Conservation (phyloP, 2,329 filamentous ascomycete genomes). For the Botryotinia convoluta region DNA sequence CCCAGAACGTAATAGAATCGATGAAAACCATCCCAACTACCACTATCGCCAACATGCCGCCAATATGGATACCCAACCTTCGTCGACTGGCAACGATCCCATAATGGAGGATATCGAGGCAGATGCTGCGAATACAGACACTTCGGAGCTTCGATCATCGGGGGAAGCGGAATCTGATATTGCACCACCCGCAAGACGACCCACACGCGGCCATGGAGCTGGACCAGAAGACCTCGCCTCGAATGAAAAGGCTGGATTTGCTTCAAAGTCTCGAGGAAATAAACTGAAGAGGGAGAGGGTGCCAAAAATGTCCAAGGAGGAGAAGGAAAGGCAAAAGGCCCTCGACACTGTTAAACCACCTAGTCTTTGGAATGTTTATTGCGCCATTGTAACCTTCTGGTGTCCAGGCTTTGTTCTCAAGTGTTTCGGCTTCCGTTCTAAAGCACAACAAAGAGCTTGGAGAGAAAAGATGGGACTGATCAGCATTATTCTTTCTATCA, state of each 20-base stretch:
- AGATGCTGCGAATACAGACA: constrained; percentile 33
- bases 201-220: constrained; percentile 26
- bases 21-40: constrained; percentile 88
- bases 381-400: constrained; percentile 92
- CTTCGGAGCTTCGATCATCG: constrained; percentile 36
- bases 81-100: constrained; percentile 88
- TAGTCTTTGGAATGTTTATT: constrained; percentile 94
- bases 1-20: constrained; percentile 83
- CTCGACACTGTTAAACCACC: constrained; percentile 69
- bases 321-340: constrained; percentile 58
- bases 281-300: constrained; percentile 46
- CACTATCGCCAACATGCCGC: constrained; percentile 93
- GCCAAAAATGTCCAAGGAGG: constrained; percentile 63
- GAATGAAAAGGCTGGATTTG: constrained; percentile 32
- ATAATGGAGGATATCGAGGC: constrained; percentile 75
- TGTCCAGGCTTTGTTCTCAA: constrained; percentile 78
- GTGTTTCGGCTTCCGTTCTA: constrained; percentile 82
- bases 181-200: constrained; percentile 31
- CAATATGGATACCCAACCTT: constrained; percentile 86
- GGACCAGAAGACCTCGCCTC: constrained; percentile 28
- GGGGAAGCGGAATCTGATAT: constrained; percentile 35
- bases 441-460: constrained; percentile 89
- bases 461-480: constrained; percentile 96
- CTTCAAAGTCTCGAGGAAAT: constrained; percentile 32
- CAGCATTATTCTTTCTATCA: constrained; percentile 87